Percentiles rank a stretch among this genome's conserved stretches.
phyloP scores from a whole-genome alignment of 345 rosid genomes.

The Arabidopsis thaliana region DNA sequence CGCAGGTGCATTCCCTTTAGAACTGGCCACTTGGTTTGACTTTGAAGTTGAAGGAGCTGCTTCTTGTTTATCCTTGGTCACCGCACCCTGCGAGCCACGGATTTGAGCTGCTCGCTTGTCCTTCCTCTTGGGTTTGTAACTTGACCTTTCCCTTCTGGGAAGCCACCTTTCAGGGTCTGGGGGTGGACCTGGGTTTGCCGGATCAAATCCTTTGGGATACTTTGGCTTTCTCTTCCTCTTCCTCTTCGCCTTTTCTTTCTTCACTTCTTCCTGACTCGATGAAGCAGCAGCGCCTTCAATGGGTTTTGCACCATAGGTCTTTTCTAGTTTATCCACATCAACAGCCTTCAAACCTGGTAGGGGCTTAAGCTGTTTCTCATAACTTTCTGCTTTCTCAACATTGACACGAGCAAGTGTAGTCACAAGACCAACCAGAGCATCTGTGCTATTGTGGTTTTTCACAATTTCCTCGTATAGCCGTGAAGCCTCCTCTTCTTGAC shows the following conservation, averaged over 20 bases:
- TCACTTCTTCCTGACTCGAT: constrained; percentile 60
- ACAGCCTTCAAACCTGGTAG: constrained; percentile 72
- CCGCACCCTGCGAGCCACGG: constrained; percentile 94
- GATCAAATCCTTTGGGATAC: constrained; percentile 98
- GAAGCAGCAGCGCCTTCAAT: constrained; percentile 57
- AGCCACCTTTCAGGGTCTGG: constrained; percentile 99
- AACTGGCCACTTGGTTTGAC: constrained; percentile 45
- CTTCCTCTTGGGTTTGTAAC: constrained; percentile 90
- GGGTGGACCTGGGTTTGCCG: constrained; percentile 94
- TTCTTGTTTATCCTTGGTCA: constrained; percentile 77
- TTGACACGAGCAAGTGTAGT: constrained; percentile 81
- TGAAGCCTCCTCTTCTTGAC: constrained; percentile 81
- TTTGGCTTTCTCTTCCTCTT: constrained; percentile 99
- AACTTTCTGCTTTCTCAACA: constrained; percentile 86
- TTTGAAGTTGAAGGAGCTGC: constrained; percentile 50
- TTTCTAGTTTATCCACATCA: constrained; percentile 81
- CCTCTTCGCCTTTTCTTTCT: constrained; percentile 83
- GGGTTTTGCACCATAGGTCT: constrained; percentile 86
- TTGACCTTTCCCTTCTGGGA: constrained; percentile 92
- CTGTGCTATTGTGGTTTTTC: constrained; percentile 66
- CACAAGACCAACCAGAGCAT: constrained; percentile 85
- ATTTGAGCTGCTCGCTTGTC: constrained; percentile 96
- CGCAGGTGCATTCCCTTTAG: constrained; percentile 29
- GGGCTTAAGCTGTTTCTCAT: constrained; percentile 79
- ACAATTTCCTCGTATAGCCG: constrained; percentile 83